A percentile compares a stretch with the other conserved stretches of the same genome.
phyloP scores from a whole-genome alignment of 1,139 yeast species.

The Saccharomyces hybrid region DNA sequence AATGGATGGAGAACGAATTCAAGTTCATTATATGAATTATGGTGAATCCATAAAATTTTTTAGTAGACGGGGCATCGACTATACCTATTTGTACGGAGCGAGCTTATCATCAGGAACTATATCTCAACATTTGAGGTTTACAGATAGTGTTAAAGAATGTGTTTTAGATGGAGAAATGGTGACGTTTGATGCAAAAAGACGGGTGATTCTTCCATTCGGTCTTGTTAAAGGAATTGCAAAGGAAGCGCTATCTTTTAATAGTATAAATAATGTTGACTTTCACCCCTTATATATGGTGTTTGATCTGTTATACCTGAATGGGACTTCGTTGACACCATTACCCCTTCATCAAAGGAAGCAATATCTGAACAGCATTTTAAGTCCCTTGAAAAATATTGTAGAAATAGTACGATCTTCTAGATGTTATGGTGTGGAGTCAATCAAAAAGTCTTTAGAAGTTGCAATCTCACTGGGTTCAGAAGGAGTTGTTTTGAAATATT shows the following conservation, averaged over 20 bases:
- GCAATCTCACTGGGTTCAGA: constrained; percentile 66
- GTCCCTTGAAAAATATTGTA: constrained; percentile 42
- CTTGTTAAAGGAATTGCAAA: constrained; percentile 63
- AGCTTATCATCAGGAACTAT: constrained; percentile 47
- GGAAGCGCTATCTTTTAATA: constrained; percentile 32
- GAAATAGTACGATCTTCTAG: constrained; percentile 47
- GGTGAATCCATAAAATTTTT: constrained; percentile 49
- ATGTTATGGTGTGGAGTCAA: constrained; percentile 44
- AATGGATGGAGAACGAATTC: constrained; percentile 87
- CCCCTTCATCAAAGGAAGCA: constrained; percentile 53
- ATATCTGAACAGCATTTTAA: constrained; percentile 43
- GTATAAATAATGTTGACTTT: constrained; percentile 20
- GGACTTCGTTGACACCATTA: constrained; percentile 45
- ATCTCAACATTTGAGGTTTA: constrained; percentile 46
- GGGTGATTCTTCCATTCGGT: constrained; percentile 69
- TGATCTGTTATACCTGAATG: constrained; percentile 68
- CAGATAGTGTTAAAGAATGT: constrained; percentile 40
- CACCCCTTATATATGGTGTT: constrained; percentile 64
- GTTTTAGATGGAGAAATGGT: constrained; percentile 92
- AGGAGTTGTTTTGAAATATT: constrained; percentile 73
- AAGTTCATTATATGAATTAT: constrained; percentile 47
- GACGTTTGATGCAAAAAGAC: constrained; percentile 63
- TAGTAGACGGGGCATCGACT: constrained; percentile 67
- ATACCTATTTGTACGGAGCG: constrained; percentile 67
- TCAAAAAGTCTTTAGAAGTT: constrained; percentile 47